These are phyloP conservation scores for Epichloe bromicola DNA, from an alignment of 2,329 filamentous ascomycete species.

Conservation along the genomic window DNA sequence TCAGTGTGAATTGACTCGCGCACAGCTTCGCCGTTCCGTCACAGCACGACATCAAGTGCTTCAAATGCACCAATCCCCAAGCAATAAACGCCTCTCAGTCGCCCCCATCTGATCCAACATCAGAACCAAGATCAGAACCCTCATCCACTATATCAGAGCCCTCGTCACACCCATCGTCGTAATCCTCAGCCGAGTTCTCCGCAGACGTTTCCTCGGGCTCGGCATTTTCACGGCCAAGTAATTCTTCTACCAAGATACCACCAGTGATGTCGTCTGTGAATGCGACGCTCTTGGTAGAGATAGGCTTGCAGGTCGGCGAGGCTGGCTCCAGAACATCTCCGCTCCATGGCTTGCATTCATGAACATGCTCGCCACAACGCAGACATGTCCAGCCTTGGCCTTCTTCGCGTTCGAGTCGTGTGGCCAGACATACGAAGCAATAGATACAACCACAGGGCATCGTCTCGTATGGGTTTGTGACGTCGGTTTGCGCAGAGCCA, in stretches of 20 bases:
- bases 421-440: constrained; percentile 91
- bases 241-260: constrained; percentile 18
- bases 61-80: not conserved
- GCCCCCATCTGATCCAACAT: constrained; percentile 3
- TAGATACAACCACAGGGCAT: constrained; percentile 85
- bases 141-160: constrained; percentile 5
- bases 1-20: too few relatives aligned
- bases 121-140: constrained; percentile 3
- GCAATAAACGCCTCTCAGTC: not conserved
- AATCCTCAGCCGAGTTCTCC: constrained; percentile 6
- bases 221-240: not conserved
- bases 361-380: constrained; percentile 71
- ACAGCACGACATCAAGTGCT: too few relatives aligned
- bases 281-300: constrained; percentile 43
- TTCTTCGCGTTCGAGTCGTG: constrained; percentile 79
- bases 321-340: constrained; percentile 67
- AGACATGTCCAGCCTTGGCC: constrained; percentile 90
- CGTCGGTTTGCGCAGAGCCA: constrained; percentile 79
- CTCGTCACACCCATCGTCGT: constrained; percentile 7
- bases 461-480: constrained; percentile 92
- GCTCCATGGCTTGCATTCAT: constrained; percentile 79
- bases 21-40: too few relatives aligned
- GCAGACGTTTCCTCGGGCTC: constrained; percentile 10
- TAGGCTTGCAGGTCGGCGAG: constrained; percentile 26
- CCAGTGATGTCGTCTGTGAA: constrained; percentile 44